Base-by-base conservation (phyloP, 1,284 basidiomycete genomes). In the Trichosporon faecale region DNA sequence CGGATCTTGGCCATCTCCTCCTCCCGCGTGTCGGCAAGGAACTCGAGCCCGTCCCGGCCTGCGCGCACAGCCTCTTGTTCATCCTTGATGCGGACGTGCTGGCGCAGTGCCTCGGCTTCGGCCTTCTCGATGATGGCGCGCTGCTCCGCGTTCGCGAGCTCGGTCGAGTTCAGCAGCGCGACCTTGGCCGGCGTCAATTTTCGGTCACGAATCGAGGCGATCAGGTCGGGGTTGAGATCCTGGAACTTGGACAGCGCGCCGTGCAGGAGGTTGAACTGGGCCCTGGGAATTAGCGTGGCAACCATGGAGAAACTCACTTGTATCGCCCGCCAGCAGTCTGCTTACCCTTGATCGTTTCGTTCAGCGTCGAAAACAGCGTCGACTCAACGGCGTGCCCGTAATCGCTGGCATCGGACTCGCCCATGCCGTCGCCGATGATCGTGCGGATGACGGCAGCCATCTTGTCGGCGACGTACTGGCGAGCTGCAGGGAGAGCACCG, bases 41-140 rank as follows among this genome's bases (percentile, higher is more conserved):
- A 71, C 68, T 82, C 81, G 33, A 80, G 75, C 2, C 81, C 81
- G 70, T 83, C 81, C 55, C 80, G 70, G 12, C 79, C 80, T 2
- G 80, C 44, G 2, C 78, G 72, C 31, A 80, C 74, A 27, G 21
- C n/a, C 16, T 29, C 70, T 9, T 69, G 64, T 5, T 75, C 72
- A 12, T 76, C 75, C 64, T 77, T 78, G 14, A 73, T 57, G 44
- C 76, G 76, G 64, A 82, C 78, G 3, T 75, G 76, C 71, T 78
- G 78, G 33, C 78, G 75, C 14, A 83, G 72, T 3, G 67, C 68
- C 46, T 77, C 77, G 27, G 74, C 70, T 37, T 76, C 76, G 2
- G 77, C 78, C 7, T 71, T 67, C 55, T 80, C 72, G 11, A 81
- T 73, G 67, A 76, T 77, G 14, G 75, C 76, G 7, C 76, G 74